Percentiles rank a stretch among this genome's conserved stretches.
Evolutionary conservation across 306 rosid genomes (phyloP).

Genomic region (Prunus fruticosa): DNA sequence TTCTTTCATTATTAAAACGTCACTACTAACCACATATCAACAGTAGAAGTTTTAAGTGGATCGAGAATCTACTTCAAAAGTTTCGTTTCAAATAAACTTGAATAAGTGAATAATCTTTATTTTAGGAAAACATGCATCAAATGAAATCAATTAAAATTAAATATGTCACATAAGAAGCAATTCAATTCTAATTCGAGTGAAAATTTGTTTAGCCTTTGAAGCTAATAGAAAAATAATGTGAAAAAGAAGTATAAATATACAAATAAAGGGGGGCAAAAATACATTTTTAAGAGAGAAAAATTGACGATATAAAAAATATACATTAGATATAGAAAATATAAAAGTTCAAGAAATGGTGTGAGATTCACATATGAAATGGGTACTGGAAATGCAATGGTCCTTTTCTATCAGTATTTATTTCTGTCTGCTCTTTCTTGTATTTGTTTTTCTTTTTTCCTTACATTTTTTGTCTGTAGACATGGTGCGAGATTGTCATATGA

Average conservation of each 20-base stretch:
- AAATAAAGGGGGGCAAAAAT: not conserved
- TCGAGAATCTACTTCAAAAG: not conserved
- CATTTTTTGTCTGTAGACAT: constrained; percentile 37
- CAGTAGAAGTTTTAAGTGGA: not conserved
- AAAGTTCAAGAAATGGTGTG: not conserved
- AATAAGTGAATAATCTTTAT: not conserved
- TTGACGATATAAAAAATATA: not conserved
- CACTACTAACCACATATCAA: too few relatives aligned
- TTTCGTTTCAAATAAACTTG: not conserved
- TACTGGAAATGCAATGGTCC: not conserved
- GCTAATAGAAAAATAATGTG: not conserved
- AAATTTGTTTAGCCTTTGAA: not conserved
- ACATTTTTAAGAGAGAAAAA: not conserved
- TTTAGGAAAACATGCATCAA: not conserved
- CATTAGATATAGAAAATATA: not conserved
- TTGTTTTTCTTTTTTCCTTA: not conserved
- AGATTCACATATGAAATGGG: not conserved
- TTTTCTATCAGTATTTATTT: not conserved
- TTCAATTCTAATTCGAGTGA: not conserved
- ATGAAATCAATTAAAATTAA: not conserved
- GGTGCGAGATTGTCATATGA: constrained; percentile 56
- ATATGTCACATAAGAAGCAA: not conserved
- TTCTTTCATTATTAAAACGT: not conserved
- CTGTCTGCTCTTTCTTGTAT: not conserved
- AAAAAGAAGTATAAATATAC: not conserved